phyloP scores from a whole-genome alignment of 257 asterid genomes.

The Phtheirospermum japonicum region DNA sequence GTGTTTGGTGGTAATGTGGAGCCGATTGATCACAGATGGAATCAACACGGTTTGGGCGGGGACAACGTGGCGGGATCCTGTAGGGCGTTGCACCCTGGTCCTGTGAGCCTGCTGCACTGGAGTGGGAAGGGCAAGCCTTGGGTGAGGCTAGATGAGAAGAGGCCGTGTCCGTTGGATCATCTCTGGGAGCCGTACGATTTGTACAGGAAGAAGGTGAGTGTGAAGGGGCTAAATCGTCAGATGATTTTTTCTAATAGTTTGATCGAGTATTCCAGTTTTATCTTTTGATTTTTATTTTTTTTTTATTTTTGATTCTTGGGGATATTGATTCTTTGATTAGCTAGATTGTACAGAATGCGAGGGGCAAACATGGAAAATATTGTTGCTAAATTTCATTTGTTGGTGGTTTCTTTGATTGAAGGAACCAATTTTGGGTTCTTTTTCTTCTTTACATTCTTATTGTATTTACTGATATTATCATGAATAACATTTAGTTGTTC shows the following conservation, averaged over 20 bases:
- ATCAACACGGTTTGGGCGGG: conserved; percentile 73
- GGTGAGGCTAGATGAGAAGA: conserved; percentile 66
- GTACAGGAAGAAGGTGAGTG: conserved; percentile 37
- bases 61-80: conserved; percentile 79
- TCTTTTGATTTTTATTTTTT: conserved; percentile 29
- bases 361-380: background rate
- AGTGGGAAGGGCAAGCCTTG: conserved; percentile 77
- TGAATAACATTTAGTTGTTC: conserved; percentile 32
- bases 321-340: conserved; percentile 30
- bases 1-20: conserved; percentile 42
- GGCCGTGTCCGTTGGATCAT: conserved; percentile 79
- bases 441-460: background rate
- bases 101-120: conserved; percentile 64
- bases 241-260: conserved; percentile 33
- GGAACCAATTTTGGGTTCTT: conserved; percentile 42
- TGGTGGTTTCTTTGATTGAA: conserved; percentile 30
- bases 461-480: conserved; percentile 23
- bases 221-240: conserved; percentile 31
- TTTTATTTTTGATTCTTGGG: background rate
- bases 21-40: conserved; percentile 39
- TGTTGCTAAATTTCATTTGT: conserved; percentile 18
- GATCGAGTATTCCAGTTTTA: conserved; percentile 21
- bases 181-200: conserved; percentile 74
- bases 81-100: conserved; percentile 74
- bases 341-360: conserved; percentile 43